Base-by-base conservation (phyloP, 2,329 filamentous ascomycete genomes). In the Ophiostoma piceae region DNA sequence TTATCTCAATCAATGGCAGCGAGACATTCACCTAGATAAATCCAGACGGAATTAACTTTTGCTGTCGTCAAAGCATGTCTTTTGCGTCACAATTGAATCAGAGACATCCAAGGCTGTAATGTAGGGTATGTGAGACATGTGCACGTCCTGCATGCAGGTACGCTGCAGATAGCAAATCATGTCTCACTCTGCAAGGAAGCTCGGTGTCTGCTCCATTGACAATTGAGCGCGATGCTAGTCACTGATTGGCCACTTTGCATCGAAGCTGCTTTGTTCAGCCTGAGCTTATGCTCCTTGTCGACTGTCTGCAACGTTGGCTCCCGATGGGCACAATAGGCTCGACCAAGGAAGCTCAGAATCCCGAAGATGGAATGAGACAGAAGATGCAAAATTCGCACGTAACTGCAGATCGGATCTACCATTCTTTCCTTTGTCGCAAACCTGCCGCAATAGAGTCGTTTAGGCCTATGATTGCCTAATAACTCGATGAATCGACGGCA, bases 101-200 rank as follows among this genome's bases (percentile, higher is more conserved):
- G 57, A 62, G 57, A 62, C 26, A 35, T 12, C 22, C 57, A 32
- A 29, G 57, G 26, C 57, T 19, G 57, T 32, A 29, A 62, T 7
- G 57, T 62, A 62, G 26, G 57, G 57, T 62, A 62, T 62, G 12
- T 65, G 60, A 65, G 60, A 65, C 60, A 65, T 39, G 2, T 16
- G 57, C 57, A 62, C 54, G 26, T 62, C 26, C 57, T 64, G 57
- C 57, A 64, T 64, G 57, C 57, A 65, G 60, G 60, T 65, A 65
- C 60, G 60, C 60, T 37, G 60, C 14, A 39, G 16, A 65, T 32
- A 37, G 57, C 9, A 32, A 62, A 57, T 47, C 43, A 47, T 62
- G 57, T 62, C 57, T 62, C 57, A 62, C 1, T 57, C 16, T 22
- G 12, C 14, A 47, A 47, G 4, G 16, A 47, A 47, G 16, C 16